Conservation (phyloP, 345 rosid genomes). For the Eucalyptus regnans region DNA sequence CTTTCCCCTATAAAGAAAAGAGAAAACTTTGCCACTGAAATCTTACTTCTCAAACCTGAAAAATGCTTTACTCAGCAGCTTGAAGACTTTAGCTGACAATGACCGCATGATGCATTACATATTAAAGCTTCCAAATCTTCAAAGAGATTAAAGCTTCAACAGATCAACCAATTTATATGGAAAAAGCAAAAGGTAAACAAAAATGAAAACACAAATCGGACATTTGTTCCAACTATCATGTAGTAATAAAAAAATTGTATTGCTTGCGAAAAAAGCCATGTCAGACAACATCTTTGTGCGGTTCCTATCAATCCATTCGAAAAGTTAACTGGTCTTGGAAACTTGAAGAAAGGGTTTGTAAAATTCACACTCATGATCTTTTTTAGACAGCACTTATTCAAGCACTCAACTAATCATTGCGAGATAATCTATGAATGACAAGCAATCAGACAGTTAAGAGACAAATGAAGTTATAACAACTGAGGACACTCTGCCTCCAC, state of each 20-base stretch:
- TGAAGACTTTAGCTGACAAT: neutral
- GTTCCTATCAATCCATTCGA: neutral
- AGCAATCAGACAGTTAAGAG: neutral
- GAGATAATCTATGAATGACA: neutral
- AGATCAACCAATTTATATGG: neutral
- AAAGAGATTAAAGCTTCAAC: neutral
- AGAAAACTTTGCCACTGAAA: neutral
- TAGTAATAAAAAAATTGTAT: neutral
- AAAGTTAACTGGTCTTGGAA: neutral
- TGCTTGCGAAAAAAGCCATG: neutral
- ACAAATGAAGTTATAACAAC: neutral
- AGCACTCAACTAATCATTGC: neutral
- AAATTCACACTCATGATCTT: neutral
- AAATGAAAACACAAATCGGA: neutral
- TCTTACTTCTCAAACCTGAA: neutral
- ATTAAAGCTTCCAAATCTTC: neutral
- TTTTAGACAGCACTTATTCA: neutral
- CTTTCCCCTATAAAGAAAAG: neutral
- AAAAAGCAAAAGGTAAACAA: neutral
- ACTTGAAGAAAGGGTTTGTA: neutral
- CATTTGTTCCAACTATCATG: neutral
- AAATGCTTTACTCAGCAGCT: neutral
- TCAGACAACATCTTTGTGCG: neutral
- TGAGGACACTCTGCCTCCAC: neutral
- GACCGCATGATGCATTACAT: neutral